These are phyloP conservation scores for Blastobotrys chiropterorum DNA, from an alignment of 805 yeast genomes.

Conservation along the genomic window DNA sequence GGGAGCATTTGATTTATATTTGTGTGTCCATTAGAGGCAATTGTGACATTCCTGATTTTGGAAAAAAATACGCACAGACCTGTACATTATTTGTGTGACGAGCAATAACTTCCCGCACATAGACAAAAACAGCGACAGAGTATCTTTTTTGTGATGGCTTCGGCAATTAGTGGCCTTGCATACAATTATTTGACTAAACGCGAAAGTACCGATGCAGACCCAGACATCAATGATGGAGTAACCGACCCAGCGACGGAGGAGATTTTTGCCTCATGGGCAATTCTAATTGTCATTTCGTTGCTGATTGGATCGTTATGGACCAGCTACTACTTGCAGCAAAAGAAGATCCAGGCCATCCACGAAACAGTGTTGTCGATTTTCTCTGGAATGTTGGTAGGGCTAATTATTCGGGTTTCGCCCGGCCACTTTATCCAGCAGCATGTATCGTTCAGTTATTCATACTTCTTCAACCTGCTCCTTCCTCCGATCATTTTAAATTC, in stretches of 20 bases:
- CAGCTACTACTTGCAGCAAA: slow-evolving; percentile 83
- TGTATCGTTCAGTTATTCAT: slow-evolving; percentile 88
- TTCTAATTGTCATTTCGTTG: slow-evolving; percentile 75
- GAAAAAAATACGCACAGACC: not conserved
- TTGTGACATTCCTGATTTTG: not conserved
- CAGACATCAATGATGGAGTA: slow-evolving; percentile 45
- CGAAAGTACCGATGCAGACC: slow-evolving; percentile 35
- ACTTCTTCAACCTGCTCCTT: slow-evolving; percentile 85
- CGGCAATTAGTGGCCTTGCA: not conserved
- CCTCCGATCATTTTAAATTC: slow-evolving; percentile 96
- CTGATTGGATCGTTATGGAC: slow-evolving; percentile 92
- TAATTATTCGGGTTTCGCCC: slow-evolving; percentile 83
- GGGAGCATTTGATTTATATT: not conserved
- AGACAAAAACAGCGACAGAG: not conserved
- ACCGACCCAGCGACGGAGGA: slow-evolving; percentile 89
- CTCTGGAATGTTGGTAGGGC: slow-evolving; percentile 94
- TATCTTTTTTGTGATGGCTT: not conserved
- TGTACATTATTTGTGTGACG: not conserved
- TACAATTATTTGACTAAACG: slow-evolving; percentile 19
- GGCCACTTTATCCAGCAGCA: slow-evolving; percentile 97
- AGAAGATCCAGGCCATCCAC: slow-evolving; percentile 90
- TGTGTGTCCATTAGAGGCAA: not conserved
- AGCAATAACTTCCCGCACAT: not conserved
- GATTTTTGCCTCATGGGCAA: slow-evolving; percentile 95
- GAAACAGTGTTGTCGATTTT: slow-evolving; percentile 95